phyloP scores from a whole-genome alignment of 1,284 basidiomycete species.

The Ustanciosporium gigantosporum region DNA sequence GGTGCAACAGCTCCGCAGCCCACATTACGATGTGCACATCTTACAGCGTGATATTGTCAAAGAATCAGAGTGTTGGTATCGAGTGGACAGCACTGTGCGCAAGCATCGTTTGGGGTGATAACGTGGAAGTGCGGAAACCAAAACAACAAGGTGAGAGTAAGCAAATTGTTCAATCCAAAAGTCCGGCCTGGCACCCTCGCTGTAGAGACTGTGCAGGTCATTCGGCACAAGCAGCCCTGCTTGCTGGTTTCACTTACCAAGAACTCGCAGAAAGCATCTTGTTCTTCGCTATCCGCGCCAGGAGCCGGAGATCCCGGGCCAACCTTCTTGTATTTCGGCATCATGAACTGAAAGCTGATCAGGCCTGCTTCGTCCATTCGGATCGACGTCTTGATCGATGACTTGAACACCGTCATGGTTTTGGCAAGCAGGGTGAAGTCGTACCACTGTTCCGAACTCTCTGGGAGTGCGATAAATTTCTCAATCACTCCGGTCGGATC shows the following conservation, averaged over 20 bases:
- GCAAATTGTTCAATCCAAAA: too few relatives aligned
- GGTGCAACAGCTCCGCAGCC: too few relatives aligned
- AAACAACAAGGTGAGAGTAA: too few relatives aligned
- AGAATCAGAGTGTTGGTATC: constrained; percentile 16
- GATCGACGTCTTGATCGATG: constrained; percentile 48
- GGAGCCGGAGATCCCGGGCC: neutral
- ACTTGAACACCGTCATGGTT: constrained; percentile 39
- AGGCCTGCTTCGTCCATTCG: constrained; percentile 49
- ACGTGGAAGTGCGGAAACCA: too few relatives aligned
- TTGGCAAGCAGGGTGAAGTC: constrained; percentile 31
- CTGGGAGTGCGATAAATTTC: constrained; percentile 27
- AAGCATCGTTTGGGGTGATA: too few relatives aligned
- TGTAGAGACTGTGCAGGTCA: too few relatives aligned
- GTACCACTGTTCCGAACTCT: constrained; percentile 35
- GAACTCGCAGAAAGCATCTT: constrained; percentile 50
- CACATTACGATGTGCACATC: too few relatives aligned
- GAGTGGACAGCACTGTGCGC: constrained; percentile 41
- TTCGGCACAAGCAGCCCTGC: too few relatives aligned
- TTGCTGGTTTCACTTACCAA: too few relatives aligned
- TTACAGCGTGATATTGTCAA: too few relatives aligned
- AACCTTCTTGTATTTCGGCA: constrained; percentile 37
- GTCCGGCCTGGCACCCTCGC: too few relatives aligned
- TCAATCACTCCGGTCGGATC: constrained; percentile 42
- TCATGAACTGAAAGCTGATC: constrained; percentile 54
- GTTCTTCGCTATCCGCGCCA: constrained; percentile 10